Base-by-base conservation (phyloP, 345 rosid genomes). In the Reutealis trisperma region DNA sequence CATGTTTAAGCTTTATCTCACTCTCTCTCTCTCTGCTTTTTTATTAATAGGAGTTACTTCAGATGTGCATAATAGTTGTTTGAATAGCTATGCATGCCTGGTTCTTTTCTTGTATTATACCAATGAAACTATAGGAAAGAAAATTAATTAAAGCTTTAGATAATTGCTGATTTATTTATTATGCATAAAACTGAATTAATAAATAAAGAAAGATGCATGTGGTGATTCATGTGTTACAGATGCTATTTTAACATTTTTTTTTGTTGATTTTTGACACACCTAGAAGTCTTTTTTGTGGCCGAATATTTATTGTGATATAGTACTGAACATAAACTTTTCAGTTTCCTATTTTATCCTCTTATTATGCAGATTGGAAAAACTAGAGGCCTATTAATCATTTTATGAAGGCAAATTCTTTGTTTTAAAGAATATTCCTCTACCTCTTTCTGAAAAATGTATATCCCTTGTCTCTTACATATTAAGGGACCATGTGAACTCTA, bases 131-230 rank as follows among this genome's bases (percentile, higher is more conserved):
- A 63, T 63, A 18, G 41, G 24, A 59, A 68, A 47, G 72, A 68
- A 68, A 68, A 45, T 24, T 59, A 14, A 42, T 11, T 11, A 13
- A 61, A 60, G 15, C 45, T 25, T 62, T 24, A 45, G 42, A 47
- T 13, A 51, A 49, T 63, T 47, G 70, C 63, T 75, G 6, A 22
- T 75, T 63, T 49, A 74, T 21, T 34, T 51, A 5, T 68, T 41
- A 25, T 41, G 34, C 16, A 18, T 4, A 30, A 27, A 49, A 32
- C 41, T 66, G 77, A 63, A 49, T 61, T 73, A 16, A 64, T 37
- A 64, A 51, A 49, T 37, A 2, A 24, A 64, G 71, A 65, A 64
- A 37, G 41, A 37, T 37, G 5, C 6, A 6, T 37, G 41, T 4
- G 5, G 41, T 37, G 41, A 37, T 37, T 37, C 41, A 37, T 37